Evolutionary conservation across 2,329 filamentous ascomycete species (phyloP), one percentile per base, ranked within the genome.

Genomic region (Nigrospora sphaerica): DNA sequence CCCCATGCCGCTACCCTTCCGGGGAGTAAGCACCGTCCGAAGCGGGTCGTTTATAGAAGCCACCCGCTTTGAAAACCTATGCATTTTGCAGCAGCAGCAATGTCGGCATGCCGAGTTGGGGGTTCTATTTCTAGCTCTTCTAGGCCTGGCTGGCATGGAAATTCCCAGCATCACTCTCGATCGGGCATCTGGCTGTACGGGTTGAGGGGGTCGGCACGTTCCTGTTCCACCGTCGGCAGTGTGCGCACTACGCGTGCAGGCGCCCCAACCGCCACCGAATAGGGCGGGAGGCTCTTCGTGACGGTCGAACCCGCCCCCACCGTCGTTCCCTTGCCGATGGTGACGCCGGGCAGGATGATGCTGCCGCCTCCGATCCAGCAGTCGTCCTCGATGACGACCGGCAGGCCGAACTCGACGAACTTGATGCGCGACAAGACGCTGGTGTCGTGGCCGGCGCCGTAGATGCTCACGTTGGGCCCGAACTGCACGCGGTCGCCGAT

Each of bases 401-500:
- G 60, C 13, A 61, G 61, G 0, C 72, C 74, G 47, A 69, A 77
- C 52, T 76, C 73, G 45, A 74, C 62, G 14, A 62, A 63, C 34
- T 74, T 68, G 19, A 73, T 63, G 16, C 75, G 68, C 2, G 67
- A 71, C 45, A 69, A 66, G 1, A 76, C 69, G 53, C 85, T 85
- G 0, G 85, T 70, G 42, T 87, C 85, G 61, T 93, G 88, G 0
- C 80, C 85, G 1, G 79, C 87, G 2, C 80, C 78, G 58, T 80
- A 88, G 46, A 93, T 76, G 42, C 72, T 78, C 0, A 91, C 85
- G 54, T 81, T 83, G 0, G 87, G 85, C 0, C 85, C 88, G 46
- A 91, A 74, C 52, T 87, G 66, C 2, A 86, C 86, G 28, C 86
- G 77, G 23, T 83, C 74, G 0, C 87, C 87, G 40, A 91, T 85